These are phyloP conservation scores for Parafenestella ontariensis DNA, from an alignment of 2,329 filamentous ascomycete genomes.

Conservation along the genomic window DNA sequence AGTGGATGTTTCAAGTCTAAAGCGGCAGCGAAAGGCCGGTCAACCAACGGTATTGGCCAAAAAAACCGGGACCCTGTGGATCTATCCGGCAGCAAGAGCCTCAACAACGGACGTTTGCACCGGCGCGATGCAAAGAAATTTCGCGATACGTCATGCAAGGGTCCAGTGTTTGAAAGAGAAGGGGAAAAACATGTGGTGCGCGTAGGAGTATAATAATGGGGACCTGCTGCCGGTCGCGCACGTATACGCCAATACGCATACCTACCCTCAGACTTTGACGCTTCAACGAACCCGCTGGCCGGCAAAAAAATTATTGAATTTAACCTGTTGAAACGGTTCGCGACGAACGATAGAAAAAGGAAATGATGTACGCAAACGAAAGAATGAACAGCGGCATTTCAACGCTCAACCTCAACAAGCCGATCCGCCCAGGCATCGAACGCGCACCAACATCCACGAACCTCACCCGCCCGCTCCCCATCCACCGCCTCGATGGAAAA, in stretches of 20 bases:
- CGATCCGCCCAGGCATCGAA: conserved; percentile 30
- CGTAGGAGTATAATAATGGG: conserved; percentile 5
- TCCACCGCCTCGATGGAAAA: conserved; percentile 40
- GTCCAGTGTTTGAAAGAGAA: too few relatives aligned
- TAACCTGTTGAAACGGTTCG: not conserved
- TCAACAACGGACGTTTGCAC: conserved; percentile 31
- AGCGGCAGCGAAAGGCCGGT: conserved; percentile 23
- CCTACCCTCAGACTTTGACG: too few relatives aligned
- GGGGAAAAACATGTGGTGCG: conserved; percentile 2
- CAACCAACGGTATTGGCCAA: conserved; percentile 26
- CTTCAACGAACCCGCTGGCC: too few relatives aligned
- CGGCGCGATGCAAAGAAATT: conserved; percentile 33
- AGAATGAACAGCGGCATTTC: conserved; percentile 29
- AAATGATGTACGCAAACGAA: conserved; percentile 5
- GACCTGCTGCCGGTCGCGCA: not conserved
- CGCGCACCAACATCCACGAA: conserved; percentile 37
- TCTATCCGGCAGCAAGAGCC: conserved; percentile 28
- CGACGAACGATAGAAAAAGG: conserved; percentile 3
- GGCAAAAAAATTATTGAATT: conserved; percentile 6
- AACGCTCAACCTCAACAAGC: conserved; percentile 34
- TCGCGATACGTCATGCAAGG: conserved; percentile 39
- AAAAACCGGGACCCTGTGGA: conserved; percentile 27
- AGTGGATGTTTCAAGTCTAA: conserved; percentile 10
- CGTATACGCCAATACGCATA: too few relatives aligned
- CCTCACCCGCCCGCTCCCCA: conserved; percentile 34